These are phyloP conservation scores for Triticum dicoccoides DNA, from an alignment of 176 grass and related monocot species.

Conservation along the genomic window DNA sequence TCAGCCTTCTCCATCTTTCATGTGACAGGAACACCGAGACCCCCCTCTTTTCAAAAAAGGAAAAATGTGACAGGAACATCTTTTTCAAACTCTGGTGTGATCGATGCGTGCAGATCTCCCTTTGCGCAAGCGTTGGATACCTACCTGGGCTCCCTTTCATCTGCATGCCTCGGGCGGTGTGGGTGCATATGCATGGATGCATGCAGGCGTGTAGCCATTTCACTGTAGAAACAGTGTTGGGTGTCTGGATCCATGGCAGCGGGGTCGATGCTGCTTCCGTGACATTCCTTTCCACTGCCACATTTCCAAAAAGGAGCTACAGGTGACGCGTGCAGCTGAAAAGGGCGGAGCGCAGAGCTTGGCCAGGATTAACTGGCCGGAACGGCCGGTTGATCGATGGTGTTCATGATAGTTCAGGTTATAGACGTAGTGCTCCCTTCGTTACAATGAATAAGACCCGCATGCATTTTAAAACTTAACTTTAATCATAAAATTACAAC, in stretches of 20 bases:
- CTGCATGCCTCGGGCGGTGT: background rate
- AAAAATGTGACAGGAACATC: background rate
- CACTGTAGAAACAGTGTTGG: conserved; percentile 16
- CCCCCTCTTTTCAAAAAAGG: background rate
- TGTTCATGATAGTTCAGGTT: background rate
- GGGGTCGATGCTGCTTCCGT: conserved; percentile 11
- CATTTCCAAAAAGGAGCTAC: conserved; percentile 24
- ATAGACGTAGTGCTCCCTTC: too few species aligned
- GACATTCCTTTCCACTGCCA: conserved; percentile 40
- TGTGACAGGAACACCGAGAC: background rate
- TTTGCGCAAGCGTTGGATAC: background rate
- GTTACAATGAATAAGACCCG: too few species aligned
- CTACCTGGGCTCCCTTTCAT: background rate
- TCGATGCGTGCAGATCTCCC: background rate
- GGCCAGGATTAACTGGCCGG: background rate
- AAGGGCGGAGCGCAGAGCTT: background rate
- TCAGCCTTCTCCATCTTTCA: background rate
- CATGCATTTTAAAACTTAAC: too few species aligned
- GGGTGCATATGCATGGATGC: background rate
- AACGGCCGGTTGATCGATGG: background rate
- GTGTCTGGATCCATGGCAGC: conserved; percentile 1
- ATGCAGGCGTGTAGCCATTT: background rate
- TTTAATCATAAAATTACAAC: too few species aligned
- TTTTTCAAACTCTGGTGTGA: background rate
- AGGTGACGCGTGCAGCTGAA: background rate